Evolutionary conservation across 768 basidiomycete species (phyloP).

Genomic region (Auriscalpium microsporum): DNA sequence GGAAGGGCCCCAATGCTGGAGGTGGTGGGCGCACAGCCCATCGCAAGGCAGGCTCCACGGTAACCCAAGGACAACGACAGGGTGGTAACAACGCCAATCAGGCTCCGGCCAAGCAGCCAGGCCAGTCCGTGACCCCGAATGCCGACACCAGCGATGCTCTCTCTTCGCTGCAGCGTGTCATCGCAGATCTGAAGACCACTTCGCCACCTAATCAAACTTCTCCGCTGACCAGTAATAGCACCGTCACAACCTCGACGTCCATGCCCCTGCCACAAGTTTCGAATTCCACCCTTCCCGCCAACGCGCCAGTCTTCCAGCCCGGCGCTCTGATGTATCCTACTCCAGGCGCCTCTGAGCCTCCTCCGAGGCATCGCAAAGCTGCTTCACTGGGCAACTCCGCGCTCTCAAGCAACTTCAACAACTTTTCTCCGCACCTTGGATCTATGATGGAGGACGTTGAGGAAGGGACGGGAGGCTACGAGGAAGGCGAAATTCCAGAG

Average conservation of each 20-base stretch:
- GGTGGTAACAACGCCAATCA: constrained; percentile 34
- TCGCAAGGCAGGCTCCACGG: constrained; percentile 30
- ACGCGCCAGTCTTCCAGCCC: constrained; percentile 71
- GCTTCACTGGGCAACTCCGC: constrained; percentile 57
- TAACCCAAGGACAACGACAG: constrained; percentile 49
- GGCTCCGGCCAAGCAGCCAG: constrained; percentile 5
- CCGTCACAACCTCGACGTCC: constrained; percentile 28
- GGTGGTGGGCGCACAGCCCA: constrained; percentile 25
- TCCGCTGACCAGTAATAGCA: constrained; percentile 29
- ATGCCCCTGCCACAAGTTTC: constrained; percentile 39
- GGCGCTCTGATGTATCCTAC: constrained; percentile 50
- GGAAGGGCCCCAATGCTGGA: constrained; percentile 24
- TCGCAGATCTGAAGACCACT: constrained; percentile 85
- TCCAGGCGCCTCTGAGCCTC: constrained; percentile 33
- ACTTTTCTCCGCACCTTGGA: constrained; percentile 72
- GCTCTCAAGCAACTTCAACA: constrained; percentile 53
- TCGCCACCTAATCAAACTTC: constrained; percentile 49
- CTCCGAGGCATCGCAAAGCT: constrained; percentile 73
- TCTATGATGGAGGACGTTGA: constrained; percentile 80
- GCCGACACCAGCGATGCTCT: constrained; percentile 72
- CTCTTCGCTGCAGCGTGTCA: constrained; percentile 86
- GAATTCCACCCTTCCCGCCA: constrained; percentile 47
- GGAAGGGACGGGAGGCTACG: constrained; percentile 43
- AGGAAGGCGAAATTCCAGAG: constrained; percentile 77
- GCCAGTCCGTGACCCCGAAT: constrained; percentile 40